Evolutionary conservation across 2,329 filamentous ascomycete genomes (phyloP).

Genomic region (Didymella arachidicola): DNA sequence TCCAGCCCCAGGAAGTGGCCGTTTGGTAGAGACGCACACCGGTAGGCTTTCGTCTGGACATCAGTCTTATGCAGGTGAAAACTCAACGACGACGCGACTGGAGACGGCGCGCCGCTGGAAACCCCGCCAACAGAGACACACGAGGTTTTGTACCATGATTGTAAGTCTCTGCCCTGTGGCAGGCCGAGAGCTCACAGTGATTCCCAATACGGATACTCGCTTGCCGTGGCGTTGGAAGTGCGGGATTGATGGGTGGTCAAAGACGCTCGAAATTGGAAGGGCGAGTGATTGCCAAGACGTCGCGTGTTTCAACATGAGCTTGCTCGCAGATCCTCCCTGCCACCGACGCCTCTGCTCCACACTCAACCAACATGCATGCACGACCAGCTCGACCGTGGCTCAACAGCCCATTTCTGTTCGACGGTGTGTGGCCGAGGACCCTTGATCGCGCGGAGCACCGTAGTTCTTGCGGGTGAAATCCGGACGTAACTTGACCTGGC

Average conservation of each 20-base stretch:
- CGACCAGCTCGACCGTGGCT: constrained; percentile 30
- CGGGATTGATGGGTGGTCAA: constrained; percentile 31
- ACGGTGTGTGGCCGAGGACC: constrained; percentile 13
- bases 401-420: constrained; percentile 30
- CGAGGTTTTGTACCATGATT: not conserved
- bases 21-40: constrained; percentile 11
- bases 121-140: not conserved
- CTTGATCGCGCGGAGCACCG: not conserved
- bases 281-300: constrained; percentile 22
- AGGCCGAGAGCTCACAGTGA: constrained; percentile 4
- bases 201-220: constrained; percentile 5
- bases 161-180: constrained; percentile 5
- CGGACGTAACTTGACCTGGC: not conserved
- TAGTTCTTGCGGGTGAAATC: not conserved
- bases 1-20: constrained; percentile 12
- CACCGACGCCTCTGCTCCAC: constrained; percentile 25
- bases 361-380: constrained; percentile 29
- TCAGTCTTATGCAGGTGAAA: constrained; percentile 28
- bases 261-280: constrained; percentile 20
- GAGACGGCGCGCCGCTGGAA: constrained; percentile 4
- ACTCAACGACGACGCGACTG: constrained; percentile 18
- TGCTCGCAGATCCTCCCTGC: constrained; percentile 33
- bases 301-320: constrained; percentile 30
- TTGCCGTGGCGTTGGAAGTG: constrained; percentile 20
- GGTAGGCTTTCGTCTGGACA: constrained; percentile 11